A percentile compares a stretch with the other conserved stretches of the same genome.
phyloP scores from a whole-genome alignment of 345 rosid genomes.

The Populus euphratica region DNA sequence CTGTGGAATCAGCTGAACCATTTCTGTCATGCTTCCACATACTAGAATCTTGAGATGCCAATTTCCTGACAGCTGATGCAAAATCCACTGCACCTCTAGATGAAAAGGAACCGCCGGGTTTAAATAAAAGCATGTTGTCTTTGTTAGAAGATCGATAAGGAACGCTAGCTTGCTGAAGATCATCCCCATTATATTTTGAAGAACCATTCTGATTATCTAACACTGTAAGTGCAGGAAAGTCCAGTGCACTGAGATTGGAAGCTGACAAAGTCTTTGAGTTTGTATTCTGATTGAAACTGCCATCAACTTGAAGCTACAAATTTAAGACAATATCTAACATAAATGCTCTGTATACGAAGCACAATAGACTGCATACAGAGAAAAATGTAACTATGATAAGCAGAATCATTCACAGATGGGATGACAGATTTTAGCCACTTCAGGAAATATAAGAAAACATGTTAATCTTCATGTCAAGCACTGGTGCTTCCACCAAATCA shows the following conservation, averaged over 20 bases:
- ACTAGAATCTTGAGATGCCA: slow-evolving; percentile 77
- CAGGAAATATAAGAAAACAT: slow-evolving; percentile 1
- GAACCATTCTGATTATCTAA: slow-evolving; percentile 54
- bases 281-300: slow-evolving; percentile 64
- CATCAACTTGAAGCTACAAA: slow-evolving; percentile 88
- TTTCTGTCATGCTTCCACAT: slow-evolving; percentile 83
- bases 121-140: slow-evolving; percentile 69
- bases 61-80: slow-evolving; percentile 90
- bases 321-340: slow-evolving; percentile 19
- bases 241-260: slow-evolving; percentile 72
- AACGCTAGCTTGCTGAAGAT: slow-evolving; percentile 55
- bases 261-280: slow-evolving; percentile 62
- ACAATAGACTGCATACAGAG: background rate
- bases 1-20: slow-evolving; percentile 61
- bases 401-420: slow-evolving; percentile 1
- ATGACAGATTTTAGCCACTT: background rate
- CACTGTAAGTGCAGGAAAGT: slow-evolving; percentile 76
- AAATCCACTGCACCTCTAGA: slow-evolving; percentile 68
- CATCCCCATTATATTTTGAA: slow-evolving; percentile 66
- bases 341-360: slow-evolving; percentile 3
- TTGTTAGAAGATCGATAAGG: slow-evolving; percentile 63
- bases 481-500: background rate
- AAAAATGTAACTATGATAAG: background rate
- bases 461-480: background rate
- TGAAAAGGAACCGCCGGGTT: slow-evolving; percentile 51